Evolutionary conservation across 2,329 filamentous ascomycete genomes (phyloP), one percentile per base, ranked within the genome.

Genomic region (Fusarium algeriense): DNA sequence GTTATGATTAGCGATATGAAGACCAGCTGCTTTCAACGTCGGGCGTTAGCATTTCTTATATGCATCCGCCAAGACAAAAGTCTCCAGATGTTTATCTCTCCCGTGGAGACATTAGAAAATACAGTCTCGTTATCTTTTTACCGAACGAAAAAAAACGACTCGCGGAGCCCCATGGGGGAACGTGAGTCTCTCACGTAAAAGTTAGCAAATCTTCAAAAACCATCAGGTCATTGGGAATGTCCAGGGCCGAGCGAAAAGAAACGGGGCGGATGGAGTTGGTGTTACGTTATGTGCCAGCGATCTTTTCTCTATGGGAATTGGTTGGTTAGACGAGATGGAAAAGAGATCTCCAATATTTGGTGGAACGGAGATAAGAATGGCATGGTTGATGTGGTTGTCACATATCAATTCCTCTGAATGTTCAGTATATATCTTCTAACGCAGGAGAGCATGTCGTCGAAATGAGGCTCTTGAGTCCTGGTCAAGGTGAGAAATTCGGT

Each of bases 241-340:
- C 30, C 38, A 20, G 62, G 26, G 32, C 32, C 28, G 44, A 48
- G 55, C 3, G 14, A 56, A 28, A 56, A 56, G 30, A 46, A 65
- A 58, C 50, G 52, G 63, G 66, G 41, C 49, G 55, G 26, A 63
- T 41, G 60, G 52, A 64, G 58, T 50, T 44, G 38, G 45, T 62
- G 58, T 72, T 71, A 71, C 69, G 69, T 71, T 71, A 71, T 62
- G 40, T 40, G 48, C 19, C 60, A 72, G 69, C 69, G 69, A 71
- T 71, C 69, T 70, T 71, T 72, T 40, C 64, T 64, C 10, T 48
- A 52, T 30, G 23, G 30, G 32, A 55, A 37, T 28, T 32, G 46
- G 28, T 41, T 46, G 43, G 56, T 12, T 12, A 46, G 40, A 46
- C 35, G 37, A 54, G 37, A 52, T 40, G 38, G 23, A 49, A 48